phyloP scores from a whole-genome alignment of 306 rosid genomes.

The Spatholobus suberectus region DNA sequence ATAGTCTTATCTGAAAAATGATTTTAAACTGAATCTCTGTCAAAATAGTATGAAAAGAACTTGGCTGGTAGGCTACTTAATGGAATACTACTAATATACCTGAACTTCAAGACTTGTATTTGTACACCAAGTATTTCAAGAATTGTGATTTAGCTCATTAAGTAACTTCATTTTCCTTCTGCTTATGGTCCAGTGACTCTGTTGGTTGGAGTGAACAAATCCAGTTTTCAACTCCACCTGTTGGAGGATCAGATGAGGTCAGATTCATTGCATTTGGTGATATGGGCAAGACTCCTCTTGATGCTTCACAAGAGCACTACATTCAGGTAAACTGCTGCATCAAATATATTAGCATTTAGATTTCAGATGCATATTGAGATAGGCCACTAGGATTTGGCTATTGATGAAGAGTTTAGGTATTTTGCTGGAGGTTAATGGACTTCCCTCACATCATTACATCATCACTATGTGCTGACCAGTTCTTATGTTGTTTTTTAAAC shows the following conservation, averaged over 20 bases:
- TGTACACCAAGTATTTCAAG: conserved; percentile 18
- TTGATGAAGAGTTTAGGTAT: neutral
- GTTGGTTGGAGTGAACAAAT: conserved; percentile 81
- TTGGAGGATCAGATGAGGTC: conserved; percentile 72
- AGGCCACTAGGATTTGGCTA: neutral
- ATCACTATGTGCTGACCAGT: neutral
- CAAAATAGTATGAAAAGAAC: conserved; percentile 19
- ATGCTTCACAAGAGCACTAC: conserved; percentile 76
- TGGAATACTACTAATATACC: neutral
- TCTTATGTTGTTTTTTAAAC: neutral
- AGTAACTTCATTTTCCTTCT: neutral
- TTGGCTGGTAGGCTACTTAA: neutral
- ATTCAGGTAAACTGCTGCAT: conserved; percentile 68
- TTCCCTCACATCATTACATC: too few relatives aligned
- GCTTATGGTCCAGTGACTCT: conserved; percentile 51
- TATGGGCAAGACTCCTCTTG: conserved; percentile 94
- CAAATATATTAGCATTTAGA: neutral
- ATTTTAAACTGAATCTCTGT: neutral
- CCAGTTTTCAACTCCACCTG: conserved; percentile 75
- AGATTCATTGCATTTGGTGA: conserved; percentile 79
- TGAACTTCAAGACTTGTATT: conserved; percentile 20
- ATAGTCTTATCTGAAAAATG: neutral
- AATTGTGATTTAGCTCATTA: neutral
- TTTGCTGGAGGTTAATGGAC: too few relatives aligned
- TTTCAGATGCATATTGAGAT: conserved; percentile 17